phyloP scores from a whole-genome alignment of 1,284 basidiomycete genomes.

The Mycena citricolor region DNA sequence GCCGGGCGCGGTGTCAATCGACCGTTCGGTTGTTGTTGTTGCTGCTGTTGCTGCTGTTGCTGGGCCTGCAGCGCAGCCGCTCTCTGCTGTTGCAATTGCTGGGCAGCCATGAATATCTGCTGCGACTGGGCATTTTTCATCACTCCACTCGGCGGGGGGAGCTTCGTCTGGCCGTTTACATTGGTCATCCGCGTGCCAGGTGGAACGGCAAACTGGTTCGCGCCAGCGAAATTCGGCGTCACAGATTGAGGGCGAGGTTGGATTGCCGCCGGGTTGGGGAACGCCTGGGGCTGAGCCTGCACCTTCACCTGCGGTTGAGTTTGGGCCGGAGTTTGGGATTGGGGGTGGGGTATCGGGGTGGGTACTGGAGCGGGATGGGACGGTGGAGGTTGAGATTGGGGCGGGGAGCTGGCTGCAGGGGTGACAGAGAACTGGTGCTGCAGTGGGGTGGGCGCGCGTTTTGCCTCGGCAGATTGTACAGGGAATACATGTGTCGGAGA shows the following conservation, averaged over 20 bases:
- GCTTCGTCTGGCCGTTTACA: too few species aligned
- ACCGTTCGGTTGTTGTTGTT: too few species aligned
- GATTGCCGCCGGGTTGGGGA: slow-evolving; percentile 31
- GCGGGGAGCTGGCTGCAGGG: slow-evolving; percentile 16
- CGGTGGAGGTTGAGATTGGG: slow-evolving; percentile 20
- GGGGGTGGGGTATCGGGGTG: slow-evolving; percentile 24
- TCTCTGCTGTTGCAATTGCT: slow-evolving; percentile 19
- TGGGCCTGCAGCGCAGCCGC: neutral
- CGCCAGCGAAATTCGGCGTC: neutral
- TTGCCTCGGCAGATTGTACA: slow-evolving; percentile 14
- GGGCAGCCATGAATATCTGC: too few species aligned
- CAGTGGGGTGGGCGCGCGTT: slow-evolving; percentile 21
- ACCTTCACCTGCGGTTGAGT: slow-evolving; percentile 25
- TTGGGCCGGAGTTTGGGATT: too few species aligned
- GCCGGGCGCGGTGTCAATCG: neutral
- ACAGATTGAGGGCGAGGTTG: slow-evolving; percentile 25
- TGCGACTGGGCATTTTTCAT: too few species aligned
- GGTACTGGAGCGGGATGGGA: slow-evolving; percentile 15
- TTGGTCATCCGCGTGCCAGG: too few species aligned
- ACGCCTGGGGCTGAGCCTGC: slow-evolving; percentile 15
- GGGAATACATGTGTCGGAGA: slow-evolving; percentile 20
- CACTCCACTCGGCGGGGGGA: too few species aligned
- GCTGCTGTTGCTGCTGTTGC: too few species aligned
- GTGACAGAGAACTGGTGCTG: slow-evolving; percentile 18
- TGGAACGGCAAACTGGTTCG: neutral